A percentile compares a stretch with the other conserved stretches of the same genome.
phyloP scores from a whole-genome alignment of 116 monocot species.

The Posidonia oceanica region DNA sequence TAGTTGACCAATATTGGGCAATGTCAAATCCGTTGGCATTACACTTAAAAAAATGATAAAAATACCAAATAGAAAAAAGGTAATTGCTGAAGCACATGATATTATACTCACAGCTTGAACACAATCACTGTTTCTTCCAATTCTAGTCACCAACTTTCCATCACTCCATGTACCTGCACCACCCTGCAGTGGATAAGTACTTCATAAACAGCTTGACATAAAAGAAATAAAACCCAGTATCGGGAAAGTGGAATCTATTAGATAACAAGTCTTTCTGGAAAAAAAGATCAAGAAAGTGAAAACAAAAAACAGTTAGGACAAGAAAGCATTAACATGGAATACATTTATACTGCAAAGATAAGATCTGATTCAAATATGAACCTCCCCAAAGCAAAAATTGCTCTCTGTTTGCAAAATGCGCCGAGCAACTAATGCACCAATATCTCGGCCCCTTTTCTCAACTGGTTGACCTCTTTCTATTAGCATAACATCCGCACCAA shows the following conservation, averaged over 20 bases:
- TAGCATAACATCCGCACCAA: constrained; percentile 86
- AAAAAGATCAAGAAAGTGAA: background rate
- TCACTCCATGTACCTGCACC: constrained; percentile 99
- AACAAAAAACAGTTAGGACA: background rate
- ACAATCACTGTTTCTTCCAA: constrained; percentile 85
- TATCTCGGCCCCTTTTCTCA: constrained; percentile 93
- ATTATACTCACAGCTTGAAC: constrained; percentile 81
- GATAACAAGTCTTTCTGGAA: background rate
- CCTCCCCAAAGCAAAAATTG: constrained; percentile 99
- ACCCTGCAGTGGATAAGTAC: constrained; percentile 91
- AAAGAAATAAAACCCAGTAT: background rate
- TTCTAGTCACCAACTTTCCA: constrained; percentile 94
- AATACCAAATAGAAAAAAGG: background rate
- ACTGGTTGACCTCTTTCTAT: constrained; percentile 95
- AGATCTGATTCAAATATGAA: constrained; percentile 14
- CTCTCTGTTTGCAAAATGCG: constrained; percentile 60
- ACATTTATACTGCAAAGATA: background rate
- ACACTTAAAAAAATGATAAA: background rate
- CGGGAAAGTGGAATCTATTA: background rate
- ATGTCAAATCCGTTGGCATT: no score
- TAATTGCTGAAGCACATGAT: background rate
- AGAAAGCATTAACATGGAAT: background rate
- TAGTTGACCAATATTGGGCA: no score
- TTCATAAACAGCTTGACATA: constrained; percentile 22
- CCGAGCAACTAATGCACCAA: constrained; percentile 80